Percentiles rank a stretch among this genome's conserved stretches.
phyloP scores from a whole-genome alignment of 1,284 basidiomycete genomes.

The Marasmius tenuissimus region DNA sequence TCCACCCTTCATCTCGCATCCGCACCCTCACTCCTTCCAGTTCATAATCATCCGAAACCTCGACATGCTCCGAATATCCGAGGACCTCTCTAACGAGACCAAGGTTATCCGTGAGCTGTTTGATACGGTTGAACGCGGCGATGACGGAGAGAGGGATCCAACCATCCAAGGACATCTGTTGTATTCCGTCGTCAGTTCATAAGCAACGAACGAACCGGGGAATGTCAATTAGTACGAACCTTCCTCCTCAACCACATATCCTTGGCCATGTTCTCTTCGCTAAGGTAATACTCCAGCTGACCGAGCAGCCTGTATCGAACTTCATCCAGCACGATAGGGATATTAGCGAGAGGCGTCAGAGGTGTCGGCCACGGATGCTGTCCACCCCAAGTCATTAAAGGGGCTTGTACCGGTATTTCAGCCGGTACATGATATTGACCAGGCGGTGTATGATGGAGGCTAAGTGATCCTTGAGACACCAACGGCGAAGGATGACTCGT shows the following conservation, averaged over 20 bases:
- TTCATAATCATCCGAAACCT: constrained; percentile 44
- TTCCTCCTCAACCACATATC: constrained; percentile 80
- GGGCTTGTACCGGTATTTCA: background rate
- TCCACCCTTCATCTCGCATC: constrained; percentile 8
- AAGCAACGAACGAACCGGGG: background rate
- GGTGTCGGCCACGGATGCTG: background rate
- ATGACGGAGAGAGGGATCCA: constrained; percentile 85
- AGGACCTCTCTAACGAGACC: constrained; percentile 75
- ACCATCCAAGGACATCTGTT: constrained; percentile 85
- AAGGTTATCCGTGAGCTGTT: constrained; percentile 64
- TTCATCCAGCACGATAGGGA: constrained; percentile 63
- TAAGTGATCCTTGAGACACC: background rate
- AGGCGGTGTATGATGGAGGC: background rate
- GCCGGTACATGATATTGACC: background rate
- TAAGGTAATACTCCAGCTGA: constrained; percentile 89
- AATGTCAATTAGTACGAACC: constrained; percentile 41
- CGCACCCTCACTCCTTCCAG: constrained; percentile 6
- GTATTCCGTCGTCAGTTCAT: constrained; percentile 9
- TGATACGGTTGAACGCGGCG: constrained; percentile 86
- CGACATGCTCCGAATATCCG: constrained; percentile 63
- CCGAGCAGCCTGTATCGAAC: constrained; percentile 69
- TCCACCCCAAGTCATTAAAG: background rate
- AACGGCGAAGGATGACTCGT: background rate
- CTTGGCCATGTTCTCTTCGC: constrained; percentile 81
- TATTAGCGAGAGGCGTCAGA: constrained; percentile 56